A percentile compares a stretch with the other conserved stretches of the same genome.
These are phyloP conservation scores for Citrus sinensis DNA, from an alignment of 345 rosid genomes.

Conservation along the genomic window DNA sequence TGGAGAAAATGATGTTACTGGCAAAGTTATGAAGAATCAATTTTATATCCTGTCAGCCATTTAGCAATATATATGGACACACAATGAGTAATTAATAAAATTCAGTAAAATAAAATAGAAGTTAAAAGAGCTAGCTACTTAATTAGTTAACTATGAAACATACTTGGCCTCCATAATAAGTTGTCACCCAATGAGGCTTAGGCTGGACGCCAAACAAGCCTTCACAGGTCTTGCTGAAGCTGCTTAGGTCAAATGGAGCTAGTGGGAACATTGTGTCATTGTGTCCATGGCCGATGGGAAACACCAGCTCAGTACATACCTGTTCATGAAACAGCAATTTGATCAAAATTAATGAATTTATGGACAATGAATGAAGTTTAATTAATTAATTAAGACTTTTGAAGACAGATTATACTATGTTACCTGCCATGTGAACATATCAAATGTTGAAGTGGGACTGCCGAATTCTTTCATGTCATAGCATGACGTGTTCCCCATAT, in stretches of 20 bases:
- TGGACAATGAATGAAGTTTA: not conserved
- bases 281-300: constrained; percentile 50
- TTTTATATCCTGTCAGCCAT: constrained; percentile 39
- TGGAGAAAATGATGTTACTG: constrained; percentile 62
- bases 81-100: no score
- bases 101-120: not conserved
- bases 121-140: no score
- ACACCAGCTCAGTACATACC: constrained; percentile 66
- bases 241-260: constrained; percentile 38
- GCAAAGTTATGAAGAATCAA: constrained; percentile 37
- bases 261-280: constrained; percentile 56
- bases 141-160: not conserved
- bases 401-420: not conserved
- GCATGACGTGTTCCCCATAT: not conserved
- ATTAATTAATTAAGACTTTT: no score
- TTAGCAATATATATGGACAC: not conserved
- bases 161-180: constrained; percentile 57
- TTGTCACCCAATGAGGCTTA: constrained; percentile 67
- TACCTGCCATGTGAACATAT: not conserved
- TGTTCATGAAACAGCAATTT: constrained; percentile 4
- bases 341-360: not conserved
- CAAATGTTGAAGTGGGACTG: not conserved
- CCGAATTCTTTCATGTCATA: not conserved
- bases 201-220: constrained; percentile 53
- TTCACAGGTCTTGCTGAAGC: constrained; percentile 35